Base-by-base conservation (phyloP, 352 stramenopile genomes). In the Phytophthora podocarpi region DNA sequence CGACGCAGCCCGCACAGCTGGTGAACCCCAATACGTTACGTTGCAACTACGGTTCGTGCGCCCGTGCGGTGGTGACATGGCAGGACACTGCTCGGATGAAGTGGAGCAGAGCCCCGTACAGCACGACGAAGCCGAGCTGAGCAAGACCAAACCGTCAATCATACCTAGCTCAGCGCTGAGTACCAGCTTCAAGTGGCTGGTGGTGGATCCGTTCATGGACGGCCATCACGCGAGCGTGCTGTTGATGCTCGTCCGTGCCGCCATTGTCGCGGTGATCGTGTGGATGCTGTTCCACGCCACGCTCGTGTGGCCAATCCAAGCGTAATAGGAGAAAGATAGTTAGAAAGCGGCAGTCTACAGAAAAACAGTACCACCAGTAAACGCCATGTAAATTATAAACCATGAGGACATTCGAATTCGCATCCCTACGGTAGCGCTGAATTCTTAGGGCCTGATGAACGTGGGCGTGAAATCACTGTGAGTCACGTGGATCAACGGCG, bases 401-500 rank as follows among this genome's bases (percentile, higher is more conserved):
- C 49, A 41, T 59, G 23, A n/a, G n/a, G 16, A 35, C n/a, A 24
- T n/a, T n/a, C n/a, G n/a, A n/a, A n/a, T n/a, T n/a, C n/a, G n/a
- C n/a, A n/a, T n/a, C n/a, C n/a, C n/a, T n/a, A n/a, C n/a, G n/a
- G n/a, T n/a, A n/a, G n/a, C n/a, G n/a, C n/a, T n/a, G n/a, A n/a
- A n/a, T n/a, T n/a, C 6, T 42, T 41, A 65, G 9, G 42, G 27
- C 21, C 23, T 41, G 54, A 62, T 40, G 26, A 79, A 79, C 16
- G 35, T 40, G 21, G 80, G 82, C 20, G 53, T 65, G 64, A 91
- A 90, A 20, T 61, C 34, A 49, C 78, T 90, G 59, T 59, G 77
- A 31, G 76, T 86, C 52, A 91, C 67, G 53, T 93, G 82, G 20
- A 72, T 66, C 45, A 94, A 63, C 39, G 85, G 78, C 50, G 87